These are phyloP conservation scores for Basidiobolus meristosporus DNA, from an alignment of 371 early-diverging fungal genomes.

Conservation along the genomic window DNA sequence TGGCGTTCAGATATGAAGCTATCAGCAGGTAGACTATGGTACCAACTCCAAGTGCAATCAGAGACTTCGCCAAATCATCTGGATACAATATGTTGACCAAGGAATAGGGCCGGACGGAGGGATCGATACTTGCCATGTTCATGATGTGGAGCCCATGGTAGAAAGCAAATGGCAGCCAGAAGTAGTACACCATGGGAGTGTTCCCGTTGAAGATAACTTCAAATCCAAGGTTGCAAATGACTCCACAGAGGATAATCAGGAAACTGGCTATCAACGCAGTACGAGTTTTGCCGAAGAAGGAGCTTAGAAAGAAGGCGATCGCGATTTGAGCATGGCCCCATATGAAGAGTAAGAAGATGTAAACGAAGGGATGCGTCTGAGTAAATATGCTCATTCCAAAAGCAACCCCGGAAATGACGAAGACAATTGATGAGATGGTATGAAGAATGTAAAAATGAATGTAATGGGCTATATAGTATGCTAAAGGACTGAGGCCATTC, in stretches of 20 bases:
- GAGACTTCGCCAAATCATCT: no score
- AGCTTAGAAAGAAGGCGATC: constrained; percentile 35
- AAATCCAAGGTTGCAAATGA: constrained; percentile 26
- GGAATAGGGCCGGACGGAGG: constrained; percentile 12
- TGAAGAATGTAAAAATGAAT: constrained; percentile 40
- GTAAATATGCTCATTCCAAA: constrained; percentile 34
- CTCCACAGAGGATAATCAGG: constrained; percentile 30
- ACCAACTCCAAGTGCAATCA: no score
- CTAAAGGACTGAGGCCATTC: constrained; percentile 37
- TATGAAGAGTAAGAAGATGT: constrained; percentile 34
- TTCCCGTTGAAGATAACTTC: constrained; percentile 5
- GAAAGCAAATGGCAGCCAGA: constrained; percentile 62
- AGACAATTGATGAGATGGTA: constrained; percentile 24
- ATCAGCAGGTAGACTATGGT: no score
- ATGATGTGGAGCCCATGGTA: constrained; percentile 27
- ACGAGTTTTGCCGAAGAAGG: constrained; percentile 31
- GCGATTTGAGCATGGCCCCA: constrained; percentile 52
- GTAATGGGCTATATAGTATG: constrained; percentile 43
- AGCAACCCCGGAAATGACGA: constrained; percentile 27
- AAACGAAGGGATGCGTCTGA: constrained; percentile 20
- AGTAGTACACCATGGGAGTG: constrained; percentile 19
- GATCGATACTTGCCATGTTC: constrained; percentile 15
- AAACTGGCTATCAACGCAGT: constrained; percentile 31
- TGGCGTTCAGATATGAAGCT: neutral
- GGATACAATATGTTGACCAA: no score